Evolutionary conservation across 345 rosid genomes (phyloP).

Genomic region (Crucihimalaya himalaica): DNA sequence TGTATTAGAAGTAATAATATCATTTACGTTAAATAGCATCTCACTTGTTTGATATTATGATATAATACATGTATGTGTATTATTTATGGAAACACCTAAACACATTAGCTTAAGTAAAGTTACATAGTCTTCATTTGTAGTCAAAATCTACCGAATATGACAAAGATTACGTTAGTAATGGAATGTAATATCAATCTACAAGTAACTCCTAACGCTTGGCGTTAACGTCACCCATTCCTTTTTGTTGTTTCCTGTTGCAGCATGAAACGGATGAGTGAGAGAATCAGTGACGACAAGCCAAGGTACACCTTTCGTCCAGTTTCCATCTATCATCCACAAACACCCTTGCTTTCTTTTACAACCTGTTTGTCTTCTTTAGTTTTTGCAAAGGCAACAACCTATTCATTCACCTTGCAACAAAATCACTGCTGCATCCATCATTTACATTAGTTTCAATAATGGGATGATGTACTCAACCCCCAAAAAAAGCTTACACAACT

Average conservation of each 20-base stretch:
- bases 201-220: slow-evolving; percentile 10
- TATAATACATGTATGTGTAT: neutral
- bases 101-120: neutral
- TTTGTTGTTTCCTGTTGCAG: slow-evolving; percentile 41
- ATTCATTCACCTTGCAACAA: slow-evolving; percentile 10
- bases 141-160: neutral
- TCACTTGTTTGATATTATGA: neutral
- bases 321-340: neutral
- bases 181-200: neutral
- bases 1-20: neutral
- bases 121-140: neutral
- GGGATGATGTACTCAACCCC: slow-evolving; percentile 5
- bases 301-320: slow-evolving; percentile 3
- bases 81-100: neutral
- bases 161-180: neutral
- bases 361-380: neutral
- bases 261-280: slow-evolving; percentile 54
- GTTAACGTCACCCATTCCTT: slow-evolving; percentile 9
- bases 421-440: slow-evolving; percentile 16
- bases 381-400: slow-evolving; percentile 15
- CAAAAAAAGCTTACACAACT: neutral
- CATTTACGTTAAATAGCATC: neutral
- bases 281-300: slow-evolving; percentile 46
- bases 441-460: neutral
- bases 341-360: neutral